phyloP scores from a whole-genome alignment of 805 yeast species.

The Saccharomycopsis capsularis region DNA sequence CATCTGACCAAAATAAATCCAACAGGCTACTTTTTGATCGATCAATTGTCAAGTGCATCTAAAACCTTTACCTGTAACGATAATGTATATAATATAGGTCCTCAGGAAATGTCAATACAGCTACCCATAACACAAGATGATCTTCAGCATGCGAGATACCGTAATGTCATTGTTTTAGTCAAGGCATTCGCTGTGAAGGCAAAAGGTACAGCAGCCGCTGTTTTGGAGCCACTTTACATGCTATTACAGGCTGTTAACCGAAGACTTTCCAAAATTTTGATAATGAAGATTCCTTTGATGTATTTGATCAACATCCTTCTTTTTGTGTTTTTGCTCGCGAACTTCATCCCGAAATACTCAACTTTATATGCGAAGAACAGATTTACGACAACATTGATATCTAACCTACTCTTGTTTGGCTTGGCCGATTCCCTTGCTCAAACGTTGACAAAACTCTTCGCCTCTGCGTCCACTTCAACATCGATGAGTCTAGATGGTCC shows the following conservation, averaged over 20 bases:
- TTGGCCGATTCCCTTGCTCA: conserved; percentile 92
- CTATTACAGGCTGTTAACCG: conserved; percentile 10
- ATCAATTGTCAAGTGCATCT: too few species aligned
- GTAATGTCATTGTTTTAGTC: too few species aligned
- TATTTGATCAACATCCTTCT: conserved; percentile 47
- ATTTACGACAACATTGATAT: conserved; percentile 67
- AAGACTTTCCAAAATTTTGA: conserved; percentile 26
- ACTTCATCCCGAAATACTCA: conserved; percentile 52
- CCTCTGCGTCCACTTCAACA: background rate
- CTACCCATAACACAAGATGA: conserved; percentile 1
- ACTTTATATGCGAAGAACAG: conserved; percentile 57
- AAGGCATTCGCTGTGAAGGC: too few species aligned
- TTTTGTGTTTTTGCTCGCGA: conserved; percentile 43
- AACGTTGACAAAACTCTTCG: conserved; percentile 39
- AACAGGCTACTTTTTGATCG: too few species aligned
- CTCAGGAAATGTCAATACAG: conserved; percentile 8
- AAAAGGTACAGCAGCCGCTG: too few species aligned
- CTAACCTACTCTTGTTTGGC: conserved; percentile 77
- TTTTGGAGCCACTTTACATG: conserved; percentile 3
- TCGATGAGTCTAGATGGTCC: conserved; percentile 3
- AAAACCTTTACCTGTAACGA: too few species aligned
- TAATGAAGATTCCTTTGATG: conserved; percentile 47
- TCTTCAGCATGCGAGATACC: too few species aligned
- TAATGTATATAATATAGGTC: too few species aligned
- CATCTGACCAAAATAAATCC: too few species aligned